Conservation (phyloP, 2,329 filamentous ascomycete genomes). For the Stemphylium beticola region DNA sequence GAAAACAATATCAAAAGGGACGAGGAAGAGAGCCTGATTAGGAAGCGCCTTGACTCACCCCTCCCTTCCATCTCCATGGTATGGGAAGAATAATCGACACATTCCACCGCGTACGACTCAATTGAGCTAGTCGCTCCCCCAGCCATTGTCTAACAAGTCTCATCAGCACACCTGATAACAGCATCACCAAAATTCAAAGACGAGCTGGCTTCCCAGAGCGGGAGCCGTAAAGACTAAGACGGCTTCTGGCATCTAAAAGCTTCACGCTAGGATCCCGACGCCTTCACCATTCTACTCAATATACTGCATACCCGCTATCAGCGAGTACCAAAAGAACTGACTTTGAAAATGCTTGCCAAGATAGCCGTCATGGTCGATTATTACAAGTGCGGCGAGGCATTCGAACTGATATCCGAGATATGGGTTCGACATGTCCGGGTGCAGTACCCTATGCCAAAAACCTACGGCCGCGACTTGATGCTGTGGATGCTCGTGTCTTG, state of each 20-base stretch:
- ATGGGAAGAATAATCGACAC: neutral
- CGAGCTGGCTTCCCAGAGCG: neutral
- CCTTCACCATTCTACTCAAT: constrained; percentile 53
- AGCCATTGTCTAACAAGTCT: constrained; percentile 4
- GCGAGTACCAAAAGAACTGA: constrained; percentile 49
- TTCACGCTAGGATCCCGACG: constrained; percentile 44
- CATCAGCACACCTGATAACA: constrained; percentile 1
- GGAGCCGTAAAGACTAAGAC: neutral
- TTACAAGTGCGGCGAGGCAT: constrained; percentile 52
- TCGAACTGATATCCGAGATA: constrained; percentile 51
- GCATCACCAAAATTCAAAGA: constrained; percentile 8
- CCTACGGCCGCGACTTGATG: constrained; percentile 25
- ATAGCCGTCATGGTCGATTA: constrained; percentile 54
- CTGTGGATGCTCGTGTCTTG: constrained; percentile 32
- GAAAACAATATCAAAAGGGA: neutral
- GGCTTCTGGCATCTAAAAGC: constrained; percentile 8
- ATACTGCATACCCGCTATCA: constrained; percentile 53
- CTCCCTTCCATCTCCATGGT: neutral
- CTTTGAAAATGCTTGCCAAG: constrained; percentile 53
- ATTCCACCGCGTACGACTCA: neutral
- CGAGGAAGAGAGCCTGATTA: neutral
- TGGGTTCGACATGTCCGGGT: constrained; percentile 48
- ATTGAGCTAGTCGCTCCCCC: neutral
- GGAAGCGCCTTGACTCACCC: no score
- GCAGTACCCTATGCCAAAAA: constrained; percentile 3